phyloP scores from a whole-genome alignment of 2,329 filamentous ascomycete genomes.

The Verticillium klebahnii region DNA sequence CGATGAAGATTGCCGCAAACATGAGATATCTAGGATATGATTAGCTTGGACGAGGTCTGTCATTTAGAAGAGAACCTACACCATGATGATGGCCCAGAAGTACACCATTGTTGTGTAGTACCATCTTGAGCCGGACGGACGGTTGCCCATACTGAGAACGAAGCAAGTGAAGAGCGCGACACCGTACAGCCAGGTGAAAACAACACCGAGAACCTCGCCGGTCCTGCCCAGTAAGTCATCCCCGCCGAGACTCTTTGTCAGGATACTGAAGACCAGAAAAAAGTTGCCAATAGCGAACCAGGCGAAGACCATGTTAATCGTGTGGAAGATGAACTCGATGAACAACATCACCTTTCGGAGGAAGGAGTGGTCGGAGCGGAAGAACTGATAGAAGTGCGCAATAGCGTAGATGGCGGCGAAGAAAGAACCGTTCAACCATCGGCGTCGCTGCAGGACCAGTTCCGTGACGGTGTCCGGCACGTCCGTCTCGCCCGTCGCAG shows the following conservation, averaged over 20 bases:
- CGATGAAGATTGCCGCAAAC: slow-evolving; percentile 93
- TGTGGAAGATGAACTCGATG: slow-evolving; percentile 91
- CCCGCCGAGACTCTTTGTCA: slow-evolving; percentile 79
- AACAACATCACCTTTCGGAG: slow-evolving; percentile 86
- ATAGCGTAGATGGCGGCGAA: slow-evolving; percentile 96
- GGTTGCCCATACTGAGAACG: slow-evolving; percentile 88
- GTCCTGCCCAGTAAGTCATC: slow-evolving; percentile 65
- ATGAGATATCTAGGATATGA: slow-evolving; percentile 65
- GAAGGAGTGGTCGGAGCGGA: slow-evolving; percentile 85
- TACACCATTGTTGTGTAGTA: slow-evolving; percentile 97
- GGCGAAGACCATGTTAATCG: slow-evolving; percentile 94
- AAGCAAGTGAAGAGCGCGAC: slow-evolving; percentile 91
- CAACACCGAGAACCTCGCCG: slow-evolving; percentile 76
- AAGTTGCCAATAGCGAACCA: slow-evolving; percentile 99
- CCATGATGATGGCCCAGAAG: slow-evolving; percentile 96
- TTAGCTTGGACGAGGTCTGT: slow-evolving; percentile 29
- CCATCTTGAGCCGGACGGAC: slow-evolving; percentile 87
- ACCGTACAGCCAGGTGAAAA: slow-evolving; percentile 96
- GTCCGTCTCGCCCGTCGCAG: slow-evolving; percentile 92
- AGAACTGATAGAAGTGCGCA: slow-evolving; percentile 93
- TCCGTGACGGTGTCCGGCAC: slow-evolving; percentile 93
- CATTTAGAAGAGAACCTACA: slow-evolving; percentile 47
- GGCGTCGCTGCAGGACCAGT: slow-evolving; percentile 88
- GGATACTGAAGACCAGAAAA: slow-evolving; percentile 96
- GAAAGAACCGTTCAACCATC: slow-evolving; percentile 98